Evolutionary conservation across 2,329 filamentous ascomycete genomes (phyloP).

Genomic region (Talaromyces sp.): DNA sequence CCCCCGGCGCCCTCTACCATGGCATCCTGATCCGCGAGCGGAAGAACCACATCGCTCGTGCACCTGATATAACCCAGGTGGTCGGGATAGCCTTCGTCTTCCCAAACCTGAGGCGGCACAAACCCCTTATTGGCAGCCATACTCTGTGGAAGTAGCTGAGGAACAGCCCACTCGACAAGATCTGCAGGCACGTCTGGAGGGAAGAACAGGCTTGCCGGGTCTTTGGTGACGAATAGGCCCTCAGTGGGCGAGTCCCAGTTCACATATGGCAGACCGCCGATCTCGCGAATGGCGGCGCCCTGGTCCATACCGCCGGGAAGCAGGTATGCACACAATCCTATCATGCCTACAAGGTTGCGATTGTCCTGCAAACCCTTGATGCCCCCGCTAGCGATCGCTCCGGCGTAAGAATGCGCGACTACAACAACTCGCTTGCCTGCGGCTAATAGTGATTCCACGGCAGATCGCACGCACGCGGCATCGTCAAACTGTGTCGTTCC

Average conservation of each 20-base stretch:
- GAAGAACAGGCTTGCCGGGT: neutral
- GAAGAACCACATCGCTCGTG: neutral
- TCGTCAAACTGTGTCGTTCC: neutral
- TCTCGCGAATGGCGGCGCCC: neutral
- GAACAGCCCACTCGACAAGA: neutral
- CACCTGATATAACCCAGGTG: neutral
- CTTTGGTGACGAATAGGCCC: neutral
- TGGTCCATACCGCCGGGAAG: neutral
- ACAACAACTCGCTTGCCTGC: neutral
- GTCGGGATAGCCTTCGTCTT: neutral
- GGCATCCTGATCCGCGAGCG: neutral
- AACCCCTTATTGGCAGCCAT: neutral
- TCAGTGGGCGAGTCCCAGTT: neutral
- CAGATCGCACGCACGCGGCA: neutral
- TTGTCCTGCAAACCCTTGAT: neutral
- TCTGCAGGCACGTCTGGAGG: neutral
- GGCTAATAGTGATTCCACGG: neutral
- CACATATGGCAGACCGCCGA: neutral
- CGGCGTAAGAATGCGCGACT: neutral
- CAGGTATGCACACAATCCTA: neutral
- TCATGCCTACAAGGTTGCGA: neutral
- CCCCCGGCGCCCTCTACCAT: constrained; percentile 1
- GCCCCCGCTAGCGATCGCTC: neutral
- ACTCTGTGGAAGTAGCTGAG: neutral
- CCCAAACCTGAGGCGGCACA: neutral